Evolutionary conservation across 2,329 filamentous ascomycete species (phyloP).

Genomic region (Fusarium staphyleae): DNA sequence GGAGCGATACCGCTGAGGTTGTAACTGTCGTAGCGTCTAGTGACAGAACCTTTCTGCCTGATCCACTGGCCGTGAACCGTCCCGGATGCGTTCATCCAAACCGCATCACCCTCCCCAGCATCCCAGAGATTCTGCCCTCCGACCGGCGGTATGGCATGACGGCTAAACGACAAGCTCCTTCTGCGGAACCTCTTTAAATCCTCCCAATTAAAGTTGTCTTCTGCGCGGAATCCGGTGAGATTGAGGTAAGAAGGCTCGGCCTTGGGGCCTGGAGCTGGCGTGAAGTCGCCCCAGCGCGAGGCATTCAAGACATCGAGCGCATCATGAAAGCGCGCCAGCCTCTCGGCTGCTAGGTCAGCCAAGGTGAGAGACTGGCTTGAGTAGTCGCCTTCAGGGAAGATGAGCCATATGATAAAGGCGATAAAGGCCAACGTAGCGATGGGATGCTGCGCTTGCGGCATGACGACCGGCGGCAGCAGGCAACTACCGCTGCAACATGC

Average conservation of each 20-base stretch:
- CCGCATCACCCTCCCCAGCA: constrained; percentile 48
- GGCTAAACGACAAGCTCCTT: constrained; percentile 68
- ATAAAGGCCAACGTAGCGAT: constrained; percentile 42
- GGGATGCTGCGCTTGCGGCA: constrained; percentile 56
- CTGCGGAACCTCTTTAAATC: constrained; percentile 71
- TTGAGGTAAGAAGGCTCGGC: constrained; percentile 65
- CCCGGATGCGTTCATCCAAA: constrained; percentile 84
- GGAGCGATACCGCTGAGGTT: constrained; percentile 73
- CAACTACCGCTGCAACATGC: constrained; percentile 38
- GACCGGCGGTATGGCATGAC: constrained; percentile 56
- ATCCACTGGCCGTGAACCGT: constrained; percentile 80
- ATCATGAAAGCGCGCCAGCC: constrained; percentile 59
- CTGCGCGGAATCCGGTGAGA: constrained; percentile 76
- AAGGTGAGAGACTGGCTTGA: constrained; percentile 44
- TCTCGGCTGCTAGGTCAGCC: constrained; percentile 50
- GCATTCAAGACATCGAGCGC: constrained; percentile 62
- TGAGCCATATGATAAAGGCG: constrained; percentile 50
- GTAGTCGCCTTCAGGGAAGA: constrained; percentile 49
- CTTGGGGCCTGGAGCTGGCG: constrained; percentile 47
- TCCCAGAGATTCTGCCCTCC: constrained; percentile 53
- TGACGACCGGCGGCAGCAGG: constrained; percentile 44
- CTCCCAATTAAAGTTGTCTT: constrained; percentile 81
- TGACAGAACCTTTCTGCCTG: constrained; percentile 59
- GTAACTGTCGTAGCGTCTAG: constrained; percentile 56
- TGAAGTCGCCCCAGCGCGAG: constrained; percentile 67